phyloP scores from a whole-genome alignment of 2,329 filamentous ascomycete species.

The Fusarium irregulare region DNA sequence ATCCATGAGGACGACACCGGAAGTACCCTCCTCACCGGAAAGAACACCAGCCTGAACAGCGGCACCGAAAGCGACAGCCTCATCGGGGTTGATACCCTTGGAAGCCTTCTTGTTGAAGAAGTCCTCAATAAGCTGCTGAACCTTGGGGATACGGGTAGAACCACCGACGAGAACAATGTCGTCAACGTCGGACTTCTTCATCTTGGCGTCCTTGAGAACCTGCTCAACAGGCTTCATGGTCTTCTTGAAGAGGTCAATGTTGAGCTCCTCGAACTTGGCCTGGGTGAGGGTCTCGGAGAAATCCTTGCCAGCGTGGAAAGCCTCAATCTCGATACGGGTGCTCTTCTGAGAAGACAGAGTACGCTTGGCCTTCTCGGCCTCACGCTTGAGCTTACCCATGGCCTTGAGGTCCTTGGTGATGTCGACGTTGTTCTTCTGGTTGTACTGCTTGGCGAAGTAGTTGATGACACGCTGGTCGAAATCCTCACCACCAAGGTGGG shows the following conservation, averaged over 20 bases:
- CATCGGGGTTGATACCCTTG: conserved; percentile 99
- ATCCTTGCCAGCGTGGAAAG: conserved; percentile 95
- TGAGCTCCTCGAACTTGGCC: conserved; percentile 99
- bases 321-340: conserved; percentile 94
- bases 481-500: conserved; percentile 97
- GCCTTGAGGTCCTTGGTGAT: conserved; percentile 95
- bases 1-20: conserved; percentile 91
- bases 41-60: conserved; percentile 97
- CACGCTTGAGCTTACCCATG: conserved; percentile 99
- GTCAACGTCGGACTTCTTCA: conserved; percentile 94
- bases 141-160: conserved; percentile 99
- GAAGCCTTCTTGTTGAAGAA: conserved; percentile 97
- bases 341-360: conserved; percentile 95
- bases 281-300: conserved; percentile 98
- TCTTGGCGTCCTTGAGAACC: conserved; percentile 97
- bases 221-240: conserved; percentile 98
- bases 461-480: conserved; percentile 98
- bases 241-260: conserved; percentile 99
- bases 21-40: conserved; percentile 84
- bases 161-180: conserved; percentile 98
- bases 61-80: conserved; percentile 97
- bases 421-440: conserved; percentile 96
- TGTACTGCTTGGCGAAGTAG: conserved; percentile 96
- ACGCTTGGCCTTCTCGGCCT: conserved; percentile 99
- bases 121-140: conserved; percentile 92